A percentile compares a stretch with the other conserved stretches of the same genome.
Conservation (phyloP, 2,329 filamentous ascomycete genomes). For the Tolypocladium pustulatum region DNA sequence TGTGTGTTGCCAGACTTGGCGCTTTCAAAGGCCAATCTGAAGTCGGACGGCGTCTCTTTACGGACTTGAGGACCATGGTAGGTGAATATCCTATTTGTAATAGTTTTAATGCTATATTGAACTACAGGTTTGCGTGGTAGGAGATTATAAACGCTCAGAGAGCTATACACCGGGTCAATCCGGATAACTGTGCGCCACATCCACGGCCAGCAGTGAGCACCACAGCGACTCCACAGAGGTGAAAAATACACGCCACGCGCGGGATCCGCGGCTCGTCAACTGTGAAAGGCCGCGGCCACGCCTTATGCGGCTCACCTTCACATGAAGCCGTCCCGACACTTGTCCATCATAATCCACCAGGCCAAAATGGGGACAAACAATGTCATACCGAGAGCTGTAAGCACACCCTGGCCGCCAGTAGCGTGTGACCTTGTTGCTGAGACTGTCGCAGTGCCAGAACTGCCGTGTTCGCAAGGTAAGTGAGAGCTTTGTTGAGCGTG, state of each 20-base stretch:
- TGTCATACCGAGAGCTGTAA: not conserved
- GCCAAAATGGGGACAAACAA: not conserved
- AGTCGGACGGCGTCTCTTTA: no score
- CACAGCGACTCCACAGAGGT: no score
- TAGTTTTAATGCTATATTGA: no score
- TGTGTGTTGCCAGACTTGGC: no score
- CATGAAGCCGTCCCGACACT: not conserved
- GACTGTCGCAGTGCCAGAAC: not conserved
- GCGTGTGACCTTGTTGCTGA: not conserved
- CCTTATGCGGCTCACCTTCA: not conserved
- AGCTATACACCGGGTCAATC: no score
- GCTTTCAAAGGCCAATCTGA: no score
- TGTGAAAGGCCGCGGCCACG: not conserved
- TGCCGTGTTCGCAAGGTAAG: constrained; percentile 1
- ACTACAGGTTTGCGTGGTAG: no score
- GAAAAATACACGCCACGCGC: not conserved
- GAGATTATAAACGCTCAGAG: no score
- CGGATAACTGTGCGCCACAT: no score
- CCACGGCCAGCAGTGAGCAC: no score
- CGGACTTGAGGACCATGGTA: no score
- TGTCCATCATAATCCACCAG: not conserved
- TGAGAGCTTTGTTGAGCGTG: not conserved
- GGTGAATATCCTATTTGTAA: no score
- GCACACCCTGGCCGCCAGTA: not conserved
- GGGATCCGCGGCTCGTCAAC: not conserved